Base-by-base conservation (phyloP, 371 early-diverging fungal species). In the Mucor lusitanicus region DNA sequence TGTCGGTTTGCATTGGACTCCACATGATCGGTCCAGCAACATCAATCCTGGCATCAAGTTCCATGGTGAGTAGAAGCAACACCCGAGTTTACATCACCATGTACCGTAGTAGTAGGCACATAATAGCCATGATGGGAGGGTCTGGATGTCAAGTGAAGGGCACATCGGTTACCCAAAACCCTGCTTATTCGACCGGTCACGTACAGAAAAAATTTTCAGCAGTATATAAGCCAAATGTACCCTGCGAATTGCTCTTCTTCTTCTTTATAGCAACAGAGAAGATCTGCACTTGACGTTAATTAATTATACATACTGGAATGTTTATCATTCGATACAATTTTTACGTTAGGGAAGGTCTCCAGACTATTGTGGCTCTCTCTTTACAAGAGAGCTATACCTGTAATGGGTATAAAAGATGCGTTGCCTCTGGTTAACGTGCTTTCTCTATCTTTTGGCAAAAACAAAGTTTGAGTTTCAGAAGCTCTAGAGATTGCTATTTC, bases 331-430 rank as follows among this genome's bases (percentile, higher is more conserved):
- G 62, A 67, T 67, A 42, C 66, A 15, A 39, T 56, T 48, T 54
- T 63, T 40, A 59, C 71, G 71, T 66, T 71, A 71, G 71, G 71
- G 71, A 71, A 71, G 67, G 67, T 71, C 71, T 71, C 71, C 71
- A 71, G 67, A 67, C 71, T 63, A 57, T 66, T 42, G 59, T 50
- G 63, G 63, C 39, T 19, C 42, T 32, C 48, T 65, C 50, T 46
- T 35, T 21, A 46, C 21, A 42, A 25, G 30, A 61, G 62, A n/a
- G 53, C 67, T 65, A 67, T 63, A 35, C 66, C 67, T 71, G 71
- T 71, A 66, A 59, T 66, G 71, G 67, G 66, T 66, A 60, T 39
- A 32, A 63, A 53, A 56, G 61, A 42, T 55, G 50, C 59, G 55
- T 63, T 59, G 35, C 30, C 58, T 58, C 55, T 59, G 50, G 58